These are phyloP conservation scores for Cercospora citrullina DNA, from an alignment of 2,329 filamentous ascomycete species.

Conservation along the genomic window DNA sequence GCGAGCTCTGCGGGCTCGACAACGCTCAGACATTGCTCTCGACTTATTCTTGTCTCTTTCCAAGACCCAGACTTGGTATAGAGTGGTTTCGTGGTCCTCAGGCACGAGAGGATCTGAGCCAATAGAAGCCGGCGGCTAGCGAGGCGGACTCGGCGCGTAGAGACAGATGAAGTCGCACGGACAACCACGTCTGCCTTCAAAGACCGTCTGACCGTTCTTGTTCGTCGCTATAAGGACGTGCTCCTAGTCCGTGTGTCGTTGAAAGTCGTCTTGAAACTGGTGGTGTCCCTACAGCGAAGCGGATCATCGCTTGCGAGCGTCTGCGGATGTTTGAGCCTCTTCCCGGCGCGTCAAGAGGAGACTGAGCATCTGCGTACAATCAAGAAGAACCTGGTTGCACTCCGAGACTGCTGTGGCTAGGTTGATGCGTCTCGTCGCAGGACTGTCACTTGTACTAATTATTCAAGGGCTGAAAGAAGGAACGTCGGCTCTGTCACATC, in stretches of 20 bases:
- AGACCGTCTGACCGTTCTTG: neutral
- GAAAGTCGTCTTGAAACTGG: conserved; percentile 9
- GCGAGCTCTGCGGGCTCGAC: neutral
- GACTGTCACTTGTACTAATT: neutral
- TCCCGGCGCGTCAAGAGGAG: conserved; percentile 20
- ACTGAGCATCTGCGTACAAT: conserved; percentile 9
- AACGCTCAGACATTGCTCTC: conserved; percentile 15
- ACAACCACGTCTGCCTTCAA: conserved; percentile 14
- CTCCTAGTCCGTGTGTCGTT: neutral
- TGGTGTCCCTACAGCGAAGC: neutral
- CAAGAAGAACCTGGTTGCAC: neutral
- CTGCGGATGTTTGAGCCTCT: conserved; percentile 27
- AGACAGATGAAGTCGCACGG: conserved; percentile 19
- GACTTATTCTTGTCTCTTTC: conserved; percentile 24
- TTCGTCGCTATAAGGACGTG: neutral
- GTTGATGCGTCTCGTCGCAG: neutral
- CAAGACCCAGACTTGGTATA: conserved; percentile 14
- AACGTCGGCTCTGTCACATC: neutral
- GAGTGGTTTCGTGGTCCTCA: conserved; percentile 26
- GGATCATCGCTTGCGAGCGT: conserved; percentile 21
- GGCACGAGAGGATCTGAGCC: conserved; percentile 20
- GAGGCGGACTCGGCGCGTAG: conserved; percentile 28
- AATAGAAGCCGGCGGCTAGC: conserved; percentile 30
- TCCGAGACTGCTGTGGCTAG: neutral
- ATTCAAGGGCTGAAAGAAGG: neutral